phyloP scores from a whole-genome alignment of 345 rosid species.

The Stellera chamaejasme region DNA sequence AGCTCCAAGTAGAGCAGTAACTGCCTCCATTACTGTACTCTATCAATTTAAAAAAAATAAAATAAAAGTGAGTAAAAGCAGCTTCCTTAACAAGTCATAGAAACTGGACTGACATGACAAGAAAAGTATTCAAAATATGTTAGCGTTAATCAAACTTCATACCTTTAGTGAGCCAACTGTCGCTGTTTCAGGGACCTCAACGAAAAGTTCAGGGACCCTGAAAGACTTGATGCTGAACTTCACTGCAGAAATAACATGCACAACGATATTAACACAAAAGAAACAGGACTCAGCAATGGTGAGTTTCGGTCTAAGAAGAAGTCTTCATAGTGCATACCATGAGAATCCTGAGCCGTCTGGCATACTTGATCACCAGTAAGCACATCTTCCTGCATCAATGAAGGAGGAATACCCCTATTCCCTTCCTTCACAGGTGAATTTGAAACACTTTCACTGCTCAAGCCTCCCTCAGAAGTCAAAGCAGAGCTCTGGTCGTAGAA shows the following conservation, averaged over 20 bases:
- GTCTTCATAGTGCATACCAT: slow-evolving; percentile 39
- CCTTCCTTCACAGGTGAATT: slow-evolving; percentile 54
- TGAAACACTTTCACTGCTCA: slow-evolving; percentile 86
- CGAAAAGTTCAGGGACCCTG: slow-evolving; percentile 75
- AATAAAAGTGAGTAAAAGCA: too few species aligned
- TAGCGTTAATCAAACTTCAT: slow-evolving; percentile 6
- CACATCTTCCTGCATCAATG: slow-evolving; percentile 35
- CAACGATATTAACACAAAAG: slow-evolving; percentile 19
- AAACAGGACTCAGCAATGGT: slow-evolving; percentile 7
- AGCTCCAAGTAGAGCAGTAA: slow-evolving; percentile 59
- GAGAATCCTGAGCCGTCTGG: slow-evolving; percentile 48
- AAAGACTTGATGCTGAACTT: slow-evolving; percentile 86
- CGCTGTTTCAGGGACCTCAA: slow-evolving; percentile 82
- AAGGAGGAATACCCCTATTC: slow-evolving; percentile 20
- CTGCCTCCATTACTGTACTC: slow-evolving; percentile 72
- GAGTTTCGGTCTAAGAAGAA: slow-evolving; percentile 10
- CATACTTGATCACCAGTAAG: slow-evolving; percentile 35
- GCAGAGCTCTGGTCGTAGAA: slow-evolving; percentile 36
- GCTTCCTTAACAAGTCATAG: too few species aligned
- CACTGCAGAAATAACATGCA: slow-evolving; percentile 46
- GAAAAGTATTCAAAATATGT: too few species aligned
- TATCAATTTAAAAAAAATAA: slow-evolving; percentile 8
- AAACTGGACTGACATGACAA: too few species aligned
- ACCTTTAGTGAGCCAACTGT: slow-evolving; percentile 68
- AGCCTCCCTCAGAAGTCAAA: slow-evolving; percentile 59